Evolutionary conservation across 2,329 filamentous ascomycete genomes (phyloP).

Genomic region (Diaporthe helianthi): DNA sequence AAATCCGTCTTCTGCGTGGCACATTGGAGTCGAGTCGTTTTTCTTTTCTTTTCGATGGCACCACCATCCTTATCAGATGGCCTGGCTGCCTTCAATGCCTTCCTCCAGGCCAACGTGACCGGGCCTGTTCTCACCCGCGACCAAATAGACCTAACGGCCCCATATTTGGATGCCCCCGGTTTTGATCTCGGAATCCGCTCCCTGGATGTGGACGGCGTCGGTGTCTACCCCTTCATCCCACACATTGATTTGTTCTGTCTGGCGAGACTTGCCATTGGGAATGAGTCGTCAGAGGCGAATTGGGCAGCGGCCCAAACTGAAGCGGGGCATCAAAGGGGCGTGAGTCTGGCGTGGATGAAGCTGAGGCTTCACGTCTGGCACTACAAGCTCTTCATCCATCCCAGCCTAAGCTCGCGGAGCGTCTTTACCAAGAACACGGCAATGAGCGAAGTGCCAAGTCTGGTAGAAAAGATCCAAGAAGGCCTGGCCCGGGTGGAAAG

Average conservation of each 20-base stretch:
- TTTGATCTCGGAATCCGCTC: slow-evolving; percentile 69
- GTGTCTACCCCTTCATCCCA: slow-evolving; percentile 84
- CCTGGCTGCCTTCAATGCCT: slow-evolving; percentile 75
- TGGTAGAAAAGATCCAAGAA: slow-evolving; percentile 58
- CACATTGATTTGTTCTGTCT: slow-evolving; percentile 84
- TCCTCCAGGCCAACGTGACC: slow-evolving; percentile 87
- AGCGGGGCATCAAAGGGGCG: not conserved
- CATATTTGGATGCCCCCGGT: slow-evolving; percentile 41
- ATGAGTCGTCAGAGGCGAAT: slow-evolving; percentile 43
- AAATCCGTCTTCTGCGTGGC: not conserved
- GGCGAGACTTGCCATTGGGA: slow-evolving; percentile 60
- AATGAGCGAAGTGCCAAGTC: slow-evolving; percentile 64
- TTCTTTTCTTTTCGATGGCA: slow-evolving; percentile 20
- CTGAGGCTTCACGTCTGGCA: slow-evolving; percentile 77
- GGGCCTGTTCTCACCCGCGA: slow-evolving; percentile 73
- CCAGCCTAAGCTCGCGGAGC: slow-evolving; percentile 59
- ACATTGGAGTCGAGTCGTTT: not conserved
- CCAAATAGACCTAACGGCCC: slow-evolving; percentile 25
- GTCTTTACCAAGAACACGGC: slow-evolving; percentile 63
- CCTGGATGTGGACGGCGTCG: slow-evolving; percentile 83
- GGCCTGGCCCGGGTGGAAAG: slow-evolving; percentile 51
- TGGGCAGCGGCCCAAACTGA: slow-evolving; percentile 40
- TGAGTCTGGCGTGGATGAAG: slow-evolving; percentile 64
- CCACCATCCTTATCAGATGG: slow-evolving; percentile 54
- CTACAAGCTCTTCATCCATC: slow-evolving; percentile 66